Base-by-base conservation (phyloP, 345 rosid genomes). In the Eutrema japonicum region DNA sequence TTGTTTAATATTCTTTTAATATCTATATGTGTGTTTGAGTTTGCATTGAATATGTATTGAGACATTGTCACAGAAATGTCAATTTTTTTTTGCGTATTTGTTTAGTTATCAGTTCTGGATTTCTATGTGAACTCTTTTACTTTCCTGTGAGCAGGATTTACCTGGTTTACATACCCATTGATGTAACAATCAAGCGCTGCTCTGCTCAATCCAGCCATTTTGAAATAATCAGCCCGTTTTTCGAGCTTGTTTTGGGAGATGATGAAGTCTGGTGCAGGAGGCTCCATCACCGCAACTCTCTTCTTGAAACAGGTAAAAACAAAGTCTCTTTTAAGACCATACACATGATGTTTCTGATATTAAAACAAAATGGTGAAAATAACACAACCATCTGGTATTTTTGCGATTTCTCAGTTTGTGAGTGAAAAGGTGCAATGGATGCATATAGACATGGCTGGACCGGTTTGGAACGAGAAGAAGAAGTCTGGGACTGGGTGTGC, bases 371-470 rank as follows among this genome's bases (percentile, higher is more conserved):
- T 41, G 8, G 13, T 68, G 16, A 35, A 55, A 10, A 6, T 54
- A 8, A 64, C 40, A 16, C 48, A 56, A 46, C 33, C 11, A 48
- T 57, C 38, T 5, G 36, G n/a, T 43, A 6, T 50, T 47, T 14
- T 47, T 3, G 14, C 1, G 36, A 9, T 41, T 58, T 78, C 88
- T 14, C 30, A 95, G 99, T 95, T 88, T 80, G 92, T 95, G 12
- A 78, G 82, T 18, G 97, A 90, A 78, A 86, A 88, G 83, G 94
- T 92, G 58, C 90, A 90, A 12, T 95, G 99, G 99, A 92, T 95
- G 98, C 99, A 92, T 81, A 88, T 95, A 26, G 99, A 95, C 83
- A 71, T 92, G 58, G 98, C 98, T 62, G 99, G 99, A 35, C 97
- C 99, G 1, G 98, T 86, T 9, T 90, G 96, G 94, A 87, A 49